Conservation (phyloP, 2,329 filamentous ascomycete species). For the Venturia effusa region DNA sequence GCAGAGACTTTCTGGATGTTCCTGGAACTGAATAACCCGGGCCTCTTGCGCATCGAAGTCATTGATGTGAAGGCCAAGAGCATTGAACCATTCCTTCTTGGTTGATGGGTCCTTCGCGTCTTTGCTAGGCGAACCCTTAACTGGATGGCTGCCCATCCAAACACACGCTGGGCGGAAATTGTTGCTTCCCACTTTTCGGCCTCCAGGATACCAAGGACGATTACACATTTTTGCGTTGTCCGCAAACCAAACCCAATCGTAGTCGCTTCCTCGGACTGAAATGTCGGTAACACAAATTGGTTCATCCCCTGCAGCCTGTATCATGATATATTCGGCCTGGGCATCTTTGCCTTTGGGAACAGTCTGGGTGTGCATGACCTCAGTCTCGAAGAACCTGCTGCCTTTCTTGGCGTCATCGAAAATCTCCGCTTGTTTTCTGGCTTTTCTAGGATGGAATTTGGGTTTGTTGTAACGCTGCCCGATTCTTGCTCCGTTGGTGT, state of each 20-base stretch:
- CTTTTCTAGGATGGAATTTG: too few species aligned
- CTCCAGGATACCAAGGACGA: background rate
- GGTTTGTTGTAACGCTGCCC: background rate
- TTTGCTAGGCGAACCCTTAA: background rate
- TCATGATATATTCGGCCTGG: background rate
- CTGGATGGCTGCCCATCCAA: background rate
- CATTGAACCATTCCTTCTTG: background rate
- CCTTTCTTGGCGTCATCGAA: too few species aligned
- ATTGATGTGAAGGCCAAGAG: background rate
- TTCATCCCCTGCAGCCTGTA: background rate
- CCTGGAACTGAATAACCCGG: background rate
- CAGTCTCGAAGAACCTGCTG: too few species aligned
- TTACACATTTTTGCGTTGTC: background rate
- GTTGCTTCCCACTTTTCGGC: background rate
- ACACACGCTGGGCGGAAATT: background rate
- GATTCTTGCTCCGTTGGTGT: background rate
- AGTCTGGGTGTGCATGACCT: background rate
- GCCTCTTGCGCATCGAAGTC: background rate
- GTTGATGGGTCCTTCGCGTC: background rate
- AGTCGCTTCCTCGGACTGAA: background rate
- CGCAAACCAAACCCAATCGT: background rate
- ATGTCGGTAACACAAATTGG: background rate
- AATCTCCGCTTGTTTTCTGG: too few species aligned
- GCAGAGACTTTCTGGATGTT: background rate
- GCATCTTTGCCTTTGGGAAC: background rate